Evolutionary conservation across 352 stramenopile genomes (phyloP), one percentile per base, ranked within the genome.

Genomic region (Phytophthora capsici): DNA sequence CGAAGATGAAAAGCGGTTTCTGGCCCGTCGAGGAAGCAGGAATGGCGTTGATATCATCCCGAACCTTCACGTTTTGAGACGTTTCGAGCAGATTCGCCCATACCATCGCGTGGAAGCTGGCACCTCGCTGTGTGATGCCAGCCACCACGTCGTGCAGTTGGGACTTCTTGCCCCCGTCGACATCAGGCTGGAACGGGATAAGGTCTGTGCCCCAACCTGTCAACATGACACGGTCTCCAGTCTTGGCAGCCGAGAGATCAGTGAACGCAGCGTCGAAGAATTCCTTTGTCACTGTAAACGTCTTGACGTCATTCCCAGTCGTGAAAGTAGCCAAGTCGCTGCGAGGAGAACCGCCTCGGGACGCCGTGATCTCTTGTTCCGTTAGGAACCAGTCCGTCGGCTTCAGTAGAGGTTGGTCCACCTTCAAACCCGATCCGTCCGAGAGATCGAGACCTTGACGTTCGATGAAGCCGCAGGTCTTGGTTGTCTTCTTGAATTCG

Each of bases 131-230:
- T 12, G 80, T 59, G 16, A 77, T 50, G 1, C 73, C 57, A 1
- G 65, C 58, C 6, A 85, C 40, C 0, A 87, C 57, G 13, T 68
- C 71, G 22, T 63, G 53, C 37, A 85, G 78, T 16, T 67, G 66
- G 16, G 73, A 73, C 23, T 71, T 67, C 48, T 54, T 56, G 14
- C 67, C 63, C 12, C 34, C 58, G 9, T 74, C 56, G 3, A 60
- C 36, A 36, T 77, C 34, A 5, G 78, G 78, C 8, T 65, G 51
- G 12, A 88, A 71, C 6, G 75, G 55, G 12, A 88, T 58, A 17
- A 86, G 52, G 46, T 86, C 72, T 5, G 84, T 75, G 22, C 64
- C 81, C 81, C 81, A 90, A 28, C 62, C 81, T 2, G 77, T 63
- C 8, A 88, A 51, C 34, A 75, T 75, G 32, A 88, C 72, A 26